Evolutionary conservation across 495 filamentous ascomycete species (phyloP).

Genomic region (Penicillium flavigenum): DNA sequence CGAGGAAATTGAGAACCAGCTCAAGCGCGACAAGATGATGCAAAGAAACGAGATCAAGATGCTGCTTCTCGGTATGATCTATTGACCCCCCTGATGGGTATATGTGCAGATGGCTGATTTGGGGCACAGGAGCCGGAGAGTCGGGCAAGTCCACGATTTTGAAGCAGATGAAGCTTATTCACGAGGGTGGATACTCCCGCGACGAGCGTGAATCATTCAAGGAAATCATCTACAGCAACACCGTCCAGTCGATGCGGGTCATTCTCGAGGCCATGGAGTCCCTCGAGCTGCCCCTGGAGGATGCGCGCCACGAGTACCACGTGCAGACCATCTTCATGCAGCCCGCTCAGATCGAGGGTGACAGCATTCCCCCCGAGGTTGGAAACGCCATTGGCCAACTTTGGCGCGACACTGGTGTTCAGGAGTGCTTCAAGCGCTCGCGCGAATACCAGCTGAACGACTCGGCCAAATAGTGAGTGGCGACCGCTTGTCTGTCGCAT

Average conservation of each 20-base stretch:
- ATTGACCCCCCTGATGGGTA: not conserved
- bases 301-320: constrained; percentile 85
- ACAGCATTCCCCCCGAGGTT: constrained; percentile 90
- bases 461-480: constrained; percentile 91
- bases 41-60: constrained; percentile 99
- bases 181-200: constrained; percentile 57
- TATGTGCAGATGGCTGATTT: constrained; percentile 13
- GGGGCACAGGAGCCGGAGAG: constrained; percentile 85
- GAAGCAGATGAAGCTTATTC: constrained; percentile 90
- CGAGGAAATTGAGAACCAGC: constrained; percentile 98
- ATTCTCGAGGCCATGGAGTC: constrained; percentile 97
- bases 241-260: constrained; percentile 93
- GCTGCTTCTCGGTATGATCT: constrained; percentile 84
- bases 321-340: constrained; percentile 97
- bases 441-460: constrained; percentile 98
- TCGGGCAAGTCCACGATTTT: constrained; percentile 99
- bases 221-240: constrained; percentile 98
- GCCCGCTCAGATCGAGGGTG: constrained; percentile 91
- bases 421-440: constrained; percentile 91
- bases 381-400: constrained; percentile 88
- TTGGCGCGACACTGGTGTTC: constrained; percentile 93
- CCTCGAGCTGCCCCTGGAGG: constrained; percentile 82
- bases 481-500: not conserved
- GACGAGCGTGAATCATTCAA: constrained; percentile 67
- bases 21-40: constrained; percentile 93